Percentiles rank a stretch among this genome's conserved stretches.
Evolutionary conservation across 345 rosid species (phyloP).

Genomic region (Citrus glauca): DNA sequence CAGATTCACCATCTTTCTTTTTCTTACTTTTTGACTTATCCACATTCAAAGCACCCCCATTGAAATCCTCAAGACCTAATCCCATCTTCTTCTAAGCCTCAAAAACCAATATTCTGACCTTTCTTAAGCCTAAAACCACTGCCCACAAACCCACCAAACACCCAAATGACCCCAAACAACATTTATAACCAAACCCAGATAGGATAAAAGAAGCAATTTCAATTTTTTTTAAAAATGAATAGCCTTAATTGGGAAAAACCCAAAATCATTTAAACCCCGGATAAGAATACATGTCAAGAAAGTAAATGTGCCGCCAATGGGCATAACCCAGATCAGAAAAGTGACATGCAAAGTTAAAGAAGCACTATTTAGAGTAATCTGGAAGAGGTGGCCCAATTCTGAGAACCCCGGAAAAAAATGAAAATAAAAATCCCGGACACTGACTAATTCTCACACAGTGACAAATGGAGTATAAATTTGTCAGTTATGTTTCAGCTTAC

Average conservation of each 20-base stretch:
- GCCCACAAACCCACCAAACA: neutral
- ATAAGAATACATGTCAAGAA: neutral
- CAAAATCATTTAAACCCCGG: constrained; percentile 7
- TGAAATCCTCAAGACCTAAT: constrained; percentile 21
- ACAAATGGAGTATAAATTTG: neutral
- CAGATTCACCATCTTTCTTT: constrained; percentile 24
- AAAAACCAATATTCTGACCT: neutral
- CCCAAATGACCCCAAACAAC: neutral
- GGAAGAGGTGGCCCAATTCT: neutral
- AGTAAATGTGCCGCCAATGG: neutral
- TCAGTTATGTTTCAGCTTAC: constrained; percentile 15
- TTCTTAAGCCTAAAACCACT: neutral
- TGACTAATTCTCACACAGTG: neutral
- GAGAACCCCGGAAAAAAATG: neutral
- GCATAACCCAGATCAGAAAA: constrained; percentile 12
- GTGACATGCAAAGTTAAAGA: neutral
- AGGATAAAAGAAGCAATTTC: neutral
- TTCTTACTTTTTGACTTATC: constrained; percentile 29
- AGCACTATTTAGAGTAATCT: neutral
- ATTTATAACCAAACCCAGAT: neutral
- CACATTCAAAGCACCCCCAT: constrained; percentile 21
- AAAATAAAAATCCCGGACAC: neutral
- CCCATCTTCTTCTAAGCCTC: constrained; percentile 20
- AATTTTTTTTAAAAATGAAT: neutral
- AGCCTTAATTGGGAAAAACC: constrained; percentile 1